Evolutionary conservation across 257 asterid species (phyloP), one percentile per base, ranked within the genome.

Genomic region (Petrea volubilis): DNA sequence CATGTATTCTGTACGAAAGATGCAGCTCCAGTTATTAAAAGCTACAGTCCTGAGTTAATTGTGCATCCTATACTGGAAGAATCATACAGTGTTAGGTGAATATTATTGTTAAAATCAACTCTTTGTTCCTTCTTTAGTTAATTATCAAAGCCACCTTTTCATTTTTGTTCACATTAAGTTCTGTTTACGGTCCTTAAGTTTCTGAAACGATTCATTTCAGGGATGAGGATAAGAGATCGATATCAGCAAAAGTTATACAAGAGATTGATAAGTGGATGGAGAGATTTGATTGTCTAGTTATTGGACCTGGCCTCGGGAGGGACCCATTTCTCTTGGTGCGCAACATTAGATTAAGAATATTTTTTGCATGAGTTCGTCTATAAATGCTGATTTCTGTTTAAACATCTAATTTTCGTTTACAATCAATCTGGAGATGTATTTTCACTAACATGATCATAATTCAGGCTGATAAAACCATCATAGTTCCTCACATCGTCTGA

Each of bases 301-400:
- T 94, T 60, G 99, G 99, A 75, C 99, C 99, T 38, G 99, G 99
- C 76, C 97, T 91, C 15, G 99, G 97, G 53, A 81, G 99, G 82
- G 99, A 95, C 78, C 94, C 95, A 0, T 90, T 90, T 88, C 97
- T 92, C 76, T 86, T 95, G 92, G 98, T 93, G 34, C 8, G 91
- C 70, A 47, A 21, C 53, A 72, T 64, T 72, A 47, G 57, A 43
- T 56, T n/a, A 60, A 60, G 15, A 60, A 52, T 75, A 36, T 56
- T 74, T 38, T 64, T 57, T 47, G 33, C 61, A 31, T 23, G 38
- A 46, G 20, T 57, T 63, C 50, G 23, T 55, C 23, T 18, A 20
- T 51, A 51, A 27, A 46, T 18, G 52, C 15, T 29, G 40, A 60
- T 72, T 72, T 62, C 24, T 27, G 23, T 28, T 59, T 63, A 25